Evolutionary conservation across 192 early-diverging fungal species (phyloP).

Genomic region (Pilaira anomala): DNA sequence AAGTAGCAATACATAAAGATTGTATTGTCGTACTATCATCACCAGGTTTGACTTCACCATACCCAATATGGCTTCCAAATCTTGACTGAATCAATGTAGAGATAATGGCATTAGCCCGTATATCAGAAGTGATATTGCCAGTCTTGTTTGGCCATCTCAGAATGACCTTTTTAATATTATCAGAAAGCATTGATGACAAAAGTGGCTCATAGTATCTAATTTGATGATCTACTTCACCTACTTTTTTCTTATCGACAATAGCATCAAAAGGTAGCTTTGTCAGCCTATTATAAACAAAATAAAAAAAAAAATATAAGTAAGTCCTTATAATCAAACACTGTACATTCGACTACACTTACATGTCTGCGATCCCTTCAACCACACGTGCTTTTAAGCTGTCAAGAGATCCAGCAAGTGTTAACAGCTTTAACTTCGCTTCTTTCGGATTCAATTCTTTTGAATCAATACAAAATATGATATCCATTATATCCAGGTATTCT

Average conservation of each 20-base stretch:
- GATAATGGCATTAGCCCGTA: conserved; percentile 9
- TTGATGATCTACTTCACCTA: conserved; percentile 12
- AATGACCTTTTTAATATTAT: conserved; percentile 2
- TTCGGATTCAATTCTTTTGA: background rate
- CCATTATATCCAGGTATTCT: background rate
- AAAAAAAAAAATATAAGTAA: conserved; percentile 1
- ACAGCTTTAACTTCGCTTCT: conserved; percentile 7
- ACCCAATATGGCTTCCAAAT: conserved; percentile 7
- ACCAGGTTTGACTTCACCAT: conserved; percentile 17
- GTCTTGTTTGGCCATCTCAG: conserved; percentile 15
- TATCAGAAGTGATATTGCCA: background rate
- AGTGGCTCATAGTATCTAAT: conserved; percentile 13
- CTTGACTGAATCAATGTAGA: conserved; percentile 10
- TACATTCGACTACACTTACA: conserved; percentile 13
- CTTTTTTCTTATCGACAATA: conserved; percentile 6
- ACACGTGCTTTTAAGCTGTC: conserved; percentile 4
- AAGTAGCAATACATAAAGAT: conserved; percentile 7
- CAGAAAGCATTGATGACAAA: background rate
- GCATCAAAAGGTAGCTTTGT: conserved; percentile 7
- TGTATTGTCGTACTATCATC: conserved; percentile 6
- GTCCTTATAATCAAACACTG: conserved; percentile 17
- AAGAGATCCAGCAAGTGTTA: conserved; percentile 1
- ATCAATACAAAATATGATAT: background rate
- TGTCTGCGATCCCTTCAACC: conserved; percentile 14
- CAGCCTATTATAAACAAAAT: conserved; percentile 14